Base-by-base conservation (phyloP, 495 filamentous ascomycete genomes). In the Paragyromitra xinjiangensis region DNA sequence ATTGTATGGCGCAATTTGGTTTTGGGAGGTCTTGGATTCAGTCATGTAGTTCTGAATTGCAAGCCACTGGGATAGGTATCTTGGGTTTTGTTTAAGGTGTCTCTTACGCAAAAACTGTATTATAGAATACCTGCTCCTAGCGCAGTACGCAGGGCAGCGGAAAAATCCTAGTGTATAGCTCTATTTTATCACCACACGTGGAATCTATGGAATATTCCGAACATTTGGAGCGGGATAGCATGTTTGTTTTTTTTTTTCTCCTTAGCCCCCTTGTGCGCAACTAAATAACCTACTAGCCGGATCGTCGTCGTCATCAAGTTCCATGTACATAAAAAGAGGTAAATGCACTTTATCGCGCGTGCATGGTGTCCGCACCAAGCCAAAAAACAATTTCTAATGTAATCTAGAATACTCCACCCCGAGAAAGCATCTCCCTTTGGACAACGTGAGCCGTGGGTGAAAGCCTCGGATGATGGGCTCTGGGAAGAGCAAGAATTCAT, bases 1-100 rank as follows among this genome's bases (percentile, higher is more conserved):
- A 71, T 45, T 78, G 59, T 78, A 76, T 64, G 76, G 76, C 76
- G 76, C 74, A 78, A 78, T 77, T 71, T 78, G 76, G 55, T 44
- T 64, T 77, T 40, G 71, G 66, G 65, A n/a, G 72, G 22, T 63
- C 58, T 77, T 77, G 56, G 37, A 56, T 75, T 64, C 39, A 34
- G 56, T 58, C 73, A 56, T 75, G 69, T 45, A 44, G 51, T 22
- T 61, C 53, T 77, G 62, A 34, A 69, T 69, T 66, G 75, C 69
- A 64, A 58, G 45, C 67, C 50, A 34, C 74, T 67, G 74, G 72
- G 71, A 48, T 74, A 73, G 64, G 62, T 68, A 67, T 65, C 50
- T 77, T 76, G 51, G 53, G 63, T 19, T 53, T 75, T 77, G n/a
- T 76, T 77, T 76, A 62, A 61, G 71, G 66, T n/a, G 55, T 67